Conservation (phyloP, 441 rosid genomes). For the Pelargonium myrrhifolium region DNA sequence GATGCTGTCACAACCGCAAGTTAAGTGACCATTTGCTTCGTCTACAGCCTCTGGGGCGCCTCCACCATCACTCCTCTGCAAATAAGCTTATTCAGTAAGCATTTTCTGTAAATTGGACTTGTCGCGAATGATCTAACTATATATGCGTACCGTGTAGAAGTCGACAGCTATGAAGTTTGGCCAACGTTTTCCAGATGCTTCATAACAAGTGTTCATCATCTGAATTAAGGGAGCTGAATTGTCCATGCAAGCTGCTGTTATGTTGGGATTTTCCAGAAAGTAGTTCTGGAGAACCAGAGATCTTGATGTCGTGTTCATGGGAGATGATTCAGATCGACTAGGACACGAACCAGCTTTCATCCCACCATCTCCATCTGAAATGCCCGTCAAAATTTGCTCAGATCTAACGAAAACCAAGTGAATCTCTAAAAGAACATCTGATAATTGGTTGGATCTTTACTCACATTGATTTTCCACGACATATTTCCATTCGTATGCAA, state of each 20-base stretch:
- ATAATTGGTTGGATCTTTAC: conserved; percentile 14
- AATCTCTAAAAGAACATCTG: too few relatives aligned
- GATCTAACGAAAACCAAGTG: too few relatives aligned
- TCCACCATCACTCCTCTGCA: conserved; percentile 71
- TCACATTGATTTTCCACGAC: conserved; percentile 81
- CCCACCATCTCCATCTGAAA: conserved; percentile 78
- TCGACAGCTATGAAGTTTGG: conserved; percentile 96
- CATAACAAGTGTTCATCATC: conserved; percentile 60
- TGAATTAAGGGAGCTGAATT: conserved; percentile 64
- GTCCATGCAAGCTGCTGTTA: conserved; percentile 48
- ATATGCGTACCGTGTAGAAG: conserved; percentile 56
- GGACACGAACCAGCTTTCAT: conserved; percentile 62
- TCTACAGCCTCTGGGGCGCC: conserved; percentile 82
- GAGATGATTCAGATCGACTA: conserved; percentile 59
- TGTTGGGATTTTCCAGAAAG: conserved; percentile 55
- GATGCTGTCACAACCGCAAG: conserved; percentile 72
- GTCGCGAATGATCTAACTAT: not conserved
- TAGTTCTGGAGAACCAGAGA: conserved; percentile 69
- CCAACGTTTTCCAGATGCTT: conserved; percentile 78
- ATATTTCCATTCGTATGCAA: conserved; percentile 83
- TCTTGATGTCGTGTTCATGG: conserved; percentile 44
- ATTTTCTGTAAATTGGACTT: too few relatives aligned
- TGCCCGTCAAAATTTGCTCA: not conserved
- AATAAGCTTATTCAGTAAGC: not conserved
- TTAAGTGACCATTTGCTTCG: conserved; percentile 67